Base-by-base conservation (phyloP, 345 rosid genomes). In the Nephelium lappaceum region DNA sequence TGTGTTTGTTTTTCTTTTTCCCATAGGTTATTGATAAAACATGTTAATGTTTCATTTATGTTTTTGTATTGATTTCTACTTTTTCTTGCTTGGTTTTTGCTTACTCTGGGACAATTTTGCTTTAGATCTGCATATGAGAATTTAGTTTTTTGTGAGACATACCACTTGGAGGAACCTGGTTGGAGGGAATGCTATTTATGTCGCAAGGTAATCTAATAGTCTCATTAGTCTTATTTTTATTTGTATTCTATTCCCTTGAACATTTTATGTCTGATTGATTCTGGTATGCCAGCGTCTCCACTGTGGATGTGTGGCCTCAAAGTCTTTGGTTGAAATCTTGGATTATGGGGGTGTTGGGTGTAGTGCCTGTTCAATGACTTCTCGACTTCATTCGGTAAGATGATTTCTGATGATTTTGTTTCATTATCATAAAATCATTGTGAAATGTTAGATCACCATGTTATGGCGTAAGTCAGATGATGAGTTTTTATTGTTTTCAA, bases 321-420 rank as follows among this genome's bases (percentile, higher is more conserved):
- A 82, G 69, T 81, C 61, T 15, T 76, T 89, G 75, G 51, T 93
- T 39, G 90, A 90, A 85, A 83, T 89, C 69, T 74, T 95, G 89
- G 98, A 95, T 85, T 83, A 61, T 79, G 98, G 97, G 49, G 98
- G 98, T 57, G 87, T 95, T 82, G 91, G 88, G 68, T 95, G 98
- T 89, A 55, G 79, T 8, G 71, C 82, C 45, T 95, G 98, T 84
- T 72, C 80, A 60, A 86, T 65, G 72, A 80, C 68, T 77, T 82
- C 84, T 78, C 87, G 15, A 67, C 84, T 80, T 73, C 86, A 72
- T 79, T 53, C 83, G 77, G 90, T 94, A 76, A 86, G 93, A 80
- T 79, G 55, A 77, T 70, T 77, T 65, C 51, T 7, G 71, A 72
- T 83, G 77, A 55, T 43, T 68, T 21, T 65, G 21, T 43, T 45